Evolutionary conservation across 2,329 filamentous ascomycete species (phyloP).

Genomic region (Hysterium pulicare): DNA sequence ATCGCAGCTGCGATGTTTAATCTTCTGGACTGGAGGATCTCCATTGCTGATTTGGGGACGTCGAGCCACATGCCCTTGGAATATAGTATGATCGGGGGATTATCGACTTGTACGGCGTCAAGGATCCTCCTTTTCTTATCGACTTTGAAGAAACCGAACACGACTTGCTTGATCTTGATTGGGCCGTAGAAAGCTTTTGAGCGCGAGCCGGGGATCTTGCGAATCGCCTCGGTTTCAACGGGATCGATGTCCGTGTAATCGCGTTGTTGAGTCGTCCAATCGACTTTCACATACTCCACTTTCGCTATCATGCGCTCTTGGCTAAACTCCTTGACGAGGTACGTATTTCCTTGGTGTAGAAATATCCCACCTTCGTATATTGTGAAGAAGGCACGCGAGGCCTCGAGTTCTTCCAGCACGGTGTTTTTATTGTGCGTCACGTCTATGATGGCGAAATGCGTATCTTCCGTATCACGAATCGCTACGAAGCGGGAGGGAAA

Average conservation of each 20-base stretch:
- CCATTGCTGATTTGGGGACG: constrained; percentile 72
- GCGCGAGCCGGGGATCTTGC: constrained; percentile 61
- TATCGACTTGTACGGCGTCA: constrained; percentile 89
- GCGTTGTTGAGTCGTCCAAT: constrained; percentile 91
- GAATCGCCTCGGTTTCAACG: constrained; percentile 83
- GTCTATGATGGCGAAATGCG: constrained; percentile 93
- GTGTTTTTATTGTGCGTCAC: constrained; percentile 76
- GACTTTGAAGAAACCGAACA: constrained; percentile 98
- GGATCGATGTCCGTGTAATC: constrained; percentile 95
- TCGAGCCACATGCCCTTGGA: constrained; percentile 96
- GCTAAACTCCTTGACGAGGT: constrained; percentile 84
- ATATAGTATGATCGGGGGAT: constrained; percentile 80
- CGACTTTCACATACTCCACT: constrained; percentile 84
- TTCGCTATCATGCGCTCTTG: constrained; percentile 78
- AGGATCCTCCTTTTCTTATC: constrained; percentile 80
- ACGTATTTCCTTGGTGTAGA: constrained; percentile 90
- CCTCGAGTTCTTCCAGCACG: constrained; percentile 93
- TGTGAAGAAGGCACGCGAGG: constrained; percentile 89
- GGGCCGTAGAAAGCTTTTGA: constrained; percentile 79
- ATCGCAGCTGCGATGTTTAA: constrained; percentile 86
- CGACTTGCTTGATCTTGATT: constrained; percentile 81
- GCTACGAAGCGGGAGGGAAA: constrained; percentile 77
- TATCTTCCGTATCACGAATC: constrained; percentile 84
- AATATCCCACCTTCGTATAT: constrained; percentile 97
- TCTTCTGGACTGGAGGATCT: constrained; percentile 68